A percentile compares a stretch with the other conserved stretches of the same genome.
Conservation (phyloP, 1,284 basidiomycete species). For the Leccinum pallidistipes region DNA sequence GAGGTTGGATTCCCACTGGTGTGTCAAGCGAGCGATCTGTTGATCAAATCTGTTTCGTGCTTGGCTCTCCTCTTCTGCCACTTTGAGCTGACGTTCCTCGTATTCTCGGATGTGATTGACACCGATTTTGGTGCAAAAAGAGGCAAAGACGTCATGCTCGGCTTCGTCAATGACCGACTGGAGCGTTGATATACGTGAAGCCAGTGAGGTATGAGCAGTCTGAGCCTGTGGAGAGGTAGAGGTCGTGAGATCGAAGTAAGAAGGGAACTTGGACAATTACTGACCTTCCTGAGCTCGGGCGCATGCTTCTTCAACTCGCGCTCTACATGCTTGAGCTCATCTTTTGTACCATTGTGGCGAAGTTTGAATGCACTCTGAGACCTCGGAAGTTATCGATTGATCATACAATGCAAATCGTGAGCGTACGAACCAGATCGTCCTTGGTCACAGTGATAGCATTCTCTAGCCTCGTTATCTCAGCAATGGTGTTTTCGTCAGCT, state of each 20-base stretch:
- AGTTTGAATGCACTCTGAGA: constrained; percentile 61
- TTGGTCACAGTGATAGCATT: constrained; percentile 68
- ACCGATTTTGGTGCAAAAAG: constrained; percentile 83
- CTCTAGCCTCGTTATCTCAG: constrained; percentile 80
- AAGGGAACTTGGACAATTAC: constrained; percentile 1
- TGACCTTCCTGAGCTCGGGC: constrained; percentile 70
- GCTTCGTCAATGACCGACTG: constrained; percentile 67
- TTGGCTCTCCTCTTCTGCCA: constrained; percentile 85
- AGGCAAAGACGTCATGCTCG: constrained; percentile 79
- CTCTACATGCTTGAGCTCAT: constrained; percentile 78
- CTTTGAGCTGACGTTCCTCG: constrained; percentile 88
- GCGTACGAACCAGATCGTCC: constrained; percentile 76
- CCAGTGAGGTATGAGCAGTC: constrained; percentile 50
- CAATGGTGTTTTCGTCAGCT: constrained; percentile 78
- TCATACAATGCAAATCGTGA: not conserved
- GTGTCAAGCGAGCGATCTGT: constrained; percentile 84
- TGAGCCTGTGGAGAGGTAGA: constrained; percentile 46
- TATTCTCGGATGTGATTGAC: constrained; percentile 91
- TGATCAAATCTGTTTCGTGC: constrained; percentile 83
- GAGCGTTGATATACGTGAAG: constrained; percentile 57
- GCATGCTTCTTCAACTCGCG: constrained; percentile 65
- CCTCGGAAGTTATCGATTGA: constrained; percentile 2
- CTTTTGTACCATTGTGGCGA: constrained; percentile 69
- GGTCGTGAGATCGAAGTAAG: not conserved
- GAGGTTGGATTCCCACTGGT: constrained; percentile 69